Evolutionary conservation across 805 yeast genomes (phyloP).

Genomic region (Yarrowia keelungensis): DNA sequence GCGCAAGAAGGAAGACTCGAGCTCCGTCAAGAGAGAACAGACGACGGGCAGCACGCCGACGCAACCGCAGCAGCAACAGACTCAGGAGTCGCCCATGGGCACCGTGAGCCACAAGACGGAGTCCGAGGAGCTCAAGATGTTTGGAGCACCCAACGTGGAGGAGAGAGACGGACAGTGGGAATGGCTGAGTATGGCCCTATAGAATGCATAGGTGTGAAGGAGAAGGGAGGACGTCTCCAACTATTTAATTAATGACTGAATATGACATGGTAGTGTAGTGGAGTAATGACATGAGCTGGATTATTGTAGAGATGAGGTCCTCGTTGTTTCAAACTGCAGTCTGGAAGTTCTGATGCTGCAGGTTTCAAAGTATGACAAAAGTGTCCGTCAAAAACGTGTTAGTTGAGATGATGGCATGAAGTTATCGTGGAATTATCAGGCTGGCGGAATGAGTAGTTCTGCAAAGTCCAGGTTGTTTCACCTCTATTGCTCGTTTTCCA

Average conservation of each 20-base stretch:
- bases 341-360: too few relatives aligned
- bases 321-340: too few relatives aligned
- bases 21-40: background rate
- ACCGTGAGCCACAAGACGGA: background rate
- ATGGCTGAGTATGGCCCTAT: constrained; percentile 49
- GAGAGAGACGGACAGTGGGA: constrained; percentile 47
- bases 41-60: background rate
- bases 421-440: too few relatives aligned
- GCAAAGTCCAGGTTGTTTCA: too few relatives aligned
- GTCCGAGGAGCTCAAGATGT: constrained; percentile 21
- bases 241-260: constrained; percentile 1
- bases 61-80: background rate
- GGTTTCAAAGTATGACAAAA: too few relatives aligned
- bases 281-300: too few relatives aligned
- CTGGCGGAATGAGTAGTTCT: too few relatives aligned
- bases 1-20: constrained; percentile 21
- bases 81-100: background rate
- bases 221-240: background rate
- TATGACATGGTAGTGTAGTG: background rate
- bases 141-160: constrained; percentile 15
- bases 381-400: too few relatives aligned
- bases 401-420: too few relatives aligned
- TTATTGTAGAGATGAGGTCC: background rate
- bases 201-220: constrained; percentile 7
- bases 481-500: too few relatives aligned